Evolutionary conservation across 2,329 filamentous ascomycete species (phyloP), one percentile per base, ranked within the genome.

Genomic region (Neonectria punicea): DNA sequence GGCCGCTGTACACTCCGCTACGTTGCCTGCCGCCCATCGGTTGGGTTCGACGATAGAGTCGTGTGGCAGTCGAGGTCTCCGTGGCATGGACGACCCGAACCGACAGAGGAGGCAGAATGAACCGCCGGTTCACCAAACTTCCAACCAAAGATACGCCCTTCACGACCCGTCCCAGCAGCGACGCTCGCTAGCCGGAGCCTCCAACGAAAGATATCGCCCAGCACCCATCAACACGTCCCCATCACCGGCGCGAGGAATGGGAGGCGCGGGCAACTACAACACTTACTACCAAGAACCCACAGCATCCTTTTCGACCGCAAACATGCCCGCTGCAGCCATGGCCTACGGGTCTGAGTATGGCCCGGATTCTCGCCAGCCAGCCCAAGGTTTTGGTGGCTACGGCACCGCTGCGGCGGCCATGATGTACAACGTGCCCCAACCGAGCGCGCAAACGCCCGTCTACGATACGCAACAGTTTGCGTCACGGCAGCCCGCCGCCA

Each of bases 401-500:
- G 89, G 83, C 74, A 80, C 89, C 58, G 68, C 71, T 41, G 82
- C 87, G 60, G 87, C 88, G 68, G 87, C 88, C 68, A 89, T 95
- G 83, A 90, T 96, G 86, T 97, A 97, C 84, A 90, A 90, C 81
- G 91, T 94, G 74, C 83, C 86, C 76, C 89, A 90, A 77, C 83
- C 89, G 74, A 83, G 82, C 67, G 81, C 85, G 69, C 87, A 88
- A 80, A 84, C 83, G 81, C 79, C 88, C 82, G 84, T 91, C 81
- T 97, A 97, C 82, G 92, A 95, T 80, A 83, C 89, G 76, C 88
- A 90, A 77, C 90, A 90, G 76, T 97, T 93, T 82, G 86, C 90
- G 75, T 84, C 89, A 72, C 90, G 92, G 83, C 92, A 93, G 77
- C 87, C 91, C 81, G 89, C 91, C 85, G 88, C 87, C 66, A 88